A percentile compares a stretch with the other conserved stretches of the same genome.
Conservation (phyloP, 1,284 basidiomycete genomes). For the Ganoderma meredithae region DNA sequence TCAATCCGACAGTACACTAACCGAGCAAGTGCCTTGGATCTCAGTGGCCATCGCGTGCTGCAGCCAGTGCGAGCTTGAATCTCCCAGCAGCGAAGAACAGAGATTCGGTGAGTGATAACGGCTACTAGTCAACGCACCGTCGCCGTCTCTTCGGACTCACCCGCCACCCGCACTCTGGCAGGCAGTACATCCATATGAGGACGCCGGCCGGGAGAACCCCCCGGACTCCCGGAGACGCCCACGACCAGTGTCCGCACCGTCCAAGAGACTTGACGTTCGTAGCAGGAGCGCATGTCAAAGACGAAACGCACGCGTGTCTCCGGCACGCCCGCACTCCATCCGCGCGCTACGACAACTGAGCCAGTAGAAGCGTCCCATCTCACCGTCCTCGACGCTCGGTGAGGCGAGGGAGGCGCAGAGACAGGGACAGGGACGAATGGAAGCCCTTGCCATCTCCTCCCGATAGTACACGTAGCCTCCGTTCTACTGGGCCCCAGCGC, state of each 20-base stretch:
- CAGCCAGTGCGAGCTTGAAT: background rate
- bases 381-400: too few relatives aligned
- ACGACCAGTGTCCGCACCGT: too few relatives aligned
- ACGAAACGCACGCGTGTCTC: too few relatives aligned
- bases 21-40: background rate
- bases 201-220: too few relatives aligned
- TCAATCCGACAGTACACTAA: background rate
- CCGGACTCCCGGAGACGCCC: too few relatives aligned
- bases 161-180: background rate
- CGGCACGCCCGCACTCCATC: too few relatives aligned
- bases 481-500: background rate
- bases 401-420: background rate
- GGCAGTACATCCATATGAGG: background rate
- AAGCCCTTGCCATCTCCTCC: background rate
- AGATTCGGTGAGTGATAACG: background rate
- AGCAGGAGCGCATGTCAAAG: too few relatives aligned
- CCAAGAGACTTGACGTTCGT: too few relatives aligned
- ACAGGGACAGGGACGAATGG: background rate
- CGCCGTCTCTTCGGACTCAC: background rate
- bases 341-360: too few relatives aligned
- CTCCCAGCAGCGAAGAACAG: background rate
- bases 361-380: too few relatives aligned
- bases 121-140: background rate
- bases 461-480: background rate
- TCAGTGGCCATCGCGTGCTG: background rate